A percentile compares a stretch with the other conserved stretches of the same genome.
Evolutionary conservation across 1,139 yeast genomes (phyloP).

Genomic region (Groenewaldozyma auringiensis): DNA sequence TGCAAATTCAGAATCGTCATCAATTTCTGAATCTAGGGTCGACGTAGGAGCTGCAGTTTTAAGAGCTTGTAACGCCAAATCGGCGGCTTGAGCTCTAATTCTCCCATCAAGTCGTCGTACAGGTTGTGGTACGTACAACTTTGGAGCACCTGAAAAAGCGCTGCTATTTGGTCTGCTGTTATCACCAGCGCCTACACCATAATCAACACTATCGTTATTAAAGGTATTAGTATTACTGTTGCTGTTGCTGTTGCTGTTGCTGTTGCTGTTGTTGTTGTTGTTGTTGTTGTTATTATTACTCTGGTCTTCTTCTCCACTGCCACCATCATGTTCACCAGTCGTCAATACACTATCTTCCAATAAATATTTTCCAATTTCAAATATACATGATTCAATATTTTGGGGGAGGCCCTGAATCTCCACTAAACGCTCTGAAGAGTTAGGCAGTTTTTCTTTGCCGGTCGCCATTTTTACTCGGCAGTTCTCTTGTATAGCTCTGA

Average conservation of each 20-base stretch:
- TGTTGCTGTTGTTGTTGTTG: not conserved
- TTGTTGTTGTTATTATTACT: not conserved
- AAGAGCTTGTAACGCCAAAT: not conserved
- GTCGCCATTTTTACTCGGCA: conserved; percentile 78
- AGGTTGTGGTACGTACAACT: conserved; percentile 2
- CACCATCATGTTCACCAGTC: not conserved
- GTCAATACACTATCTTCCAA: conserved; percentile 50
- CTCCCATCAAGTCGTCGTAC: not conserved
- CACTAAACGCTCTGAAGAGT: conserved; percentile 79
- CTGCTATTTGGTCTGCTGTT: not conserved
- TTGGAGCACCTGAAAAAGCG: not conserved
- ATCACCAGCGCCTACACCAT: not conserved
- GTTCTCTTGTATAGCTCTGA: conserved; percentile 68
- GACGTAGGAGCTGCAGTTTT: conserved; percentile 6
- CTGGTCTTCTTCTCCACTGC: not conserved
- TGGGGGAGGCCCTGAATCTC: conserved; percentile 80
- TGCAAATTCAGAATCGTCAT: conserved; percentile 1
- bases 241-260: not conserved
- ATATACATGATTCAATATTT: conserved; percentile 50
- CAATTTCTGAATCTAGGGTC: conserved; percentile 7
- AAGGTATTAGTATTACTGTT: not conserved
- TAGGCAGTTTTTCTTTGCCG: conserved; percentile 74
- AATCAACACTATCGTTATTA: not conserved
- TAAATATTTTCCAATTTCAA: conserved; percentile 63
- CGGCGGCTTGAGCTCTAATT: not conserved